These are phyloP conservation scores for Alternaria alternata DNA, from an alignment of 2,329 filamentous ascomycete species.

Conservation along the genomic window DNA sequence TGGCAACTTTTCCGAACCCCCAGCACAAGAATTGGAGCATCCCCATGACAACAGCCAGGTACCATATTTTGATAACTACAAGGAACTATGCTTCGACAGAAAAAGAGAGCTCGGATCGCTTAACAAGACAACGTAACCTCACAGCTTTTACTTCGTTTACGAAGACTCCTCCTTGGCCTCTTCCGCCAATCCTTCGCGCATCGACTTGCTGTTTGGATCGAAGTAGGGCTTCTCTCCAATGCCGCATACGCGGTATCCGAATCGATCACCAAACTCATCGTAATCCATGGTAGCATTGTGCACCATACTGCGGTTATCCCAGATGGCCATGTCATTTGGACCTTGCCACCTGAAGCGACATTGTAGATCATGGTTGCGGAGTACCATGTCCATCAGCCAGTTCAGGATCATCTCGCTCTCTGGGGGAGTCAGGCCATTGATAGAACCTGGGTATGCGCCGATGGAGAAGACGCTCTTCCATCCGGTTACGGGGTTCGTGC, in stretches of 20 bases:
- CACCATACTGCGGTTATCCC: conserved; percentile 68
- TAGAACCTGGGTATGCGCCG: conserved; percentile 36
- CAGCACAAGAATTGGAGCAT: background rate
- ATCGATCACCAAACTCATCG: conserved; percentile 57
- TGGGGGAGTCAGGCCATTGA: conserved; percentile 10
- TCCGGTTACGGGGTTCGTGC: conserved; percentile 66
- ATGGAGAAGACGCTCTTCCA: conserved; percentile 61
- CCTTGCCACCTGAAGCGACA: conserved; percentile 51
- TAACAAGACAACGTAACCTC: background rate
- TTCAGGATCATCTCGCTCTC: conserved; percentile 11
- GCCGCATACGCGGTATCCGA: conserved; percentile 62
- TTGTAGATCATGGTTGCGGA: conserved; percentile 54
- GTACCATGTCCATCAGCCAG: conserved; percentile 11
- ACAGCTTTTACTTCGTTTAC: background rate
- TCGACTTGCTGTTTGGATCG: conserved; percentile 59
- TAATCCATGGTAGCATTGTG: conserved; percentile 70
- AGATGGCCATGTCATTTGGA: conserved; percentile 57
- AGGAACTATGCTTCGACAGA: background rate
- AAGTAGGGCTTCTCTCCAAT: conserved; percentile 65
- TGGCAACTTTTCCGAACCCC: background rate
- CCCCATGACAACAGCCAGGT: background rate
- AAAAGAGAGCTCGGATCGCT: background rate
- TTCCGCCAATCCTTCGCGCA: conserved; percentile 50
- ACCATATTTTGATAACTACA: background rate
- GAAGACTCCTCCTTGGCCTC: conserved; percentile 8